phyloP scores from a whole-genome alignment of 129 eudicot species.

The Cynara cardunculus region DNA sequence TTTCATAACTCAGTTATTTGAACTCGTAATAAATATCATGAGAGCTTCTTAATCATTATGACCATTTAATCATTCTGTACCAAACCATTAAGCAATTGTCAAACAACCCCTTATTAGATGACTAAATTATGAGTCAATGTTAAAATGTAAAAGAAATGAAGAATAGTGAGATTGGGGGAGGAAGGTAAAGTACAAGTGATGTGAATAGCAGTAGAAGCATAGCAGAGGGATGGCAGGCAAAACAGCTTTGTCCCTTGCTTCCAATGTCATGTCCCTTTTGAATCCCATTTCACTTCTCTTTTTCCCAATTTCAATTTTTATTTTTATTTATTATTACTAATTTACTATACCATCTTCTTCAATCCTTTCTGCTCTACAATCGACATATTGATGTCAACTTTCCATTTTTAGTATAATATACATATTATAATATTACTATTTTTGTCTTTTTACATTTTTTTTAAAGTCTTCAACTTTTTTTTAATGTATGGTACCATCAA shows the following conservation, averaged over 20 bases:
- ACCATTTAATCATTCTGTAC: too few relatives aligned
- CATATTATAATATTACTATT: background rate
- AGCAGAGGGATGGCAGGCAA: constrained; percentile 23
- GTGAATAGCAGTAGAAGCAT: constrained; percentile 11
- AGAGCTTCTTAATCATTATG: too few relatives aligned
- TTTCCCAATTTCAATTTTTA: background rate
- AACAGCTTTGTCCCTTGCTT: constrained; percentile 46
- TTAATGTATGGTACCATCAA: too few relatives aligned
- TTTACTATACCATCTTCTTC: background rate
- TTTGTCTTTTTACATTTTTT: background rate
- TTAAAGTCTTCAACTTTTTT: background rate
- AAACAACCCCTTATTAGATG: too few relatives aligned
- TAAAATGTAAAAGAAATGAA: background rate
- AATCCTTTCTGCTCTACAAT: background rate
- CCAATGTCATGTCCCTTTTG: constrained; percentile 50
- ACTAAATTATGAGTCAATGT: too few relatives aligned
- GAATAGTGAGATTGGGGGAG: background rate
- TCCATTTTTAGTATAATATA: background rate
- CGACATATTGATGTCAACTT: background rate
- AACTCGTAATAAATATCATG: too few relatives aligned
- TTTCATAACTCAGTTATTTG: too few relatives aligned
- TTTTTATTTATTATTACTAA: too few relatives aligned
- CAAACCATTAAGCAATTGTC: too few relatives aligned
- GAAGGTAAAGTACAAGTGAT: background rate
- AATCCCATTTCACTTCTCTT: constrained; percentile 11